Percentiles rank a stretch among this genome's conserved stretches.
Conservation (phyloP, 2,329 filamentous ascomycete genomes). For the Purpureocillium takamizusanense region DNA sequence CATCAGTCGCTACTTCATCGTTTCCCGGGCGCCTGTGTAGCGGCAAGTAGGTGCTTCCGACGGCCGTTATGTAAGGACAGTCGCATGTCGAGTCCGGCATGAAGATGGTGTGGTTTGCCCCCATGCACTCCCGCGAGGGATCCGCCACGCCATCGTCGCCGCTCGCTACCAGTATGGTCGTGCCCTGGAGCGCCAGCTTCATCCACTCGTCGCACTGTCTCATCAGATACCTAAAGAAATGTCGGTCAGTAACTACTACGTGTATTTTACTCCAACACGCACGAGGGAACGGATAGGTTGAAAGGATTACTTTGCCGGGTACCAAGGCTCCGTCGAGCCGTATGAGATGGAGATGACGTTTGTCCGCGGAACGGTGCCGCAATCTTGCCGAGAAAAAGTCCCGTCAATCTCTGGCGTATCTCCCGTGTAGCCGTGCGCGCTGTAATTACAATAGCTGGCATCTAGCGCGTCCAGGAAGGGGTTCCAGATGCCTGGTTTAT, state of each 20-base stretch:
- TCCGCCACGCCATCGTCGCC: slow-evolving; percentile 28
- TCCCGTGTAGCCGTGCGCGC: slow-evolving; percentile 39
- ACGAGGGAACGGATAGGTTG: too few relatives aligned
- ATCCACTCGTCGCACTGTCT: slow-evolving; percentile 33
- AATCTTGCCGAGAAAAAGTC: slow-evolving; percentile 34
- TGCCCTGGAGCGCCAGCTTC: slow-evolving; percentile 34
- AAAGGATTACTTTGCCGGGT: slow-evolving; percentile 4
- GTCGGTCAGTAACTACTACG: slow-evolving; percentile 36
- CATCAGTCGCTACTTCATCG: background rate
- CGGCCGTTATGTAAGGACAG: slow-evolving; percentile 37
- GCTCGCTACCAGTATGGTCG: slow-evolving; percentile 29
- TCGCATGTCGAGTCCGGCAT: slow-evolving; percentile 25
- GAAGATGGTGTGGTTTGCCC: slow-evolving; percentile 9
- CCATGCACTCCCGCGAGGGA: background rate
- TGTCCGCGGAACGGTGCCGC: slow-evolving; percentile 14
- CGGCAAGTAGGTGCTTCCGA: slow-evolving; percentile 38
- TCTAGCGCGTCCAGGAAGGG: slow-evolving; percentile 44
- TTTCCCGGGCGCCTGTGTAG: slow-evolving; percentile 26
- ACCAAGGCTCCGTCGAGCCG: slow-evolving; percentile 3
- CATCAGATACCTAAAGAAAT: slow-evolving; percentile 29
- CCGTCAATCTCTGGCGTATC: slow-evolving; percentile 36
- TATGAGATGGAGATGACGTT: slow-evolving; percentile 3
- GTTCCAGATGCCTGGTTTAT: slow-evolving; percentile 25
- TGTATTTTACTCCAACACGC: too few relatives aligned
- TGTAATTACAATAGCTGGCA: slow-evolving; percentile 42